A percentile compares a stretch with the other conserved stretches of the same genome.
phyloP scores from a whole-genome alignment of 768 basidiomycete species.

The Ephemerocybe angulata region DNA sequence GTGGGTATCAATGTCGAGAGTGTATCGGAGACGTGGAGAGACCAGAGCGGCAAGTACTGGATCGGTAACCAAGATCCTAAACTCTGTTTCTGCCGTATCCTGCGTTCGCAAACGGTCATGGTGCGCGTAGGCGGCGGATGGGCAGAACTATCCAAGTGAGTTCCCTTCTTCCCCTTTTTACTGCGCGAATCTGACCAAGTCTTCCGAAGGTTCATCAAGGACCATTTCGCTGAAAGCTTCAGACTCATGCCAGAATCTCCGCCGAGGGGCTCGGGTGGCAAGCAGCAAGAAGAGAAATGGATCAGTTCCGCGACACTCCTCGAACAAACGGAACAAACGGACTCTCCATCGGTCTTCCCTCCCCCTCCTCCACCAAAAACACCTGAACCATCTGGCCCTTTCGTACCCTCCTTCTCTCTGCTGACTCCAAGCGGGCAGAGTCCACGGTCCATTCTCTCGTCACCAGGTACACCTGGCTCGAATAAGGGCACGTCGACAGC shows the following conservation, averaged over 20 bases:
- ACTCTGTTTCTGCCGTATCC: constrained; percentile 87
- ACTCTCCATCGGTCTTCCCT: constrained; percentile 20
- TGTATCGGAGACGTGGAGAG: constrained; percentile 82
- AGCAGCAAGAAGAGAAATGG: constrained; percentile 69
- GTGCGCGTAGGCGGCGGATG: constrained; percentile 95
- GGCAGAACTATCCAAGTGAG: constrained; percentile 86
- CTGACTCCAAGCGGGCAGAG: constrained; percentile 54
- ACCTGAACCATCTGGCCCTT: constrained; percentile 59
- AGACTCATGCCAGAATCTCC: constrained; percentile 67
- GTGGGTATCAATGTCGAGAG: constrained; percentile 81
- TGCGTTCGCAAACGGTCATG: constrained; percentile 92
- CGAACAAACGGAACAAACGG: constrained; percentile 19
- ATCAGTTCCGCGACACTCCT: constrained; percentile 71
- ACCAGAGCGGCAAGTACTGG: constrained; percentile 94
- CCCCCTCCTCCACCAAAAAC: constrained; percentile 50
- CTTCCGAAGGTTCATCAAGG: constrained; percentile 69
- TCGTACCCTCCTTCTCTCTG: constrained; percentile 65
- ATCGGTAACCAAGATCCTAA: constrained; percentile 90
- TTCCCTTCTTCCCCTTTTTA: constrained; percentile 10
- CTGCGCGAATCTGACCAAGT: background rate
- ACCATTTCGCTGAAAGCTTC: constrained; percentile 82
- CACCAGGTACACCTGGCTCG: constrained; percentile 39
- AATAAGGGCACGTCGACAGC: constrained; percentile 49
- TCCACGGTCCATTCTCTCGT: constrained; percentile 47
- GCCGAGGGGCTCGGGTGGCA: constrained; percentile 38